Evolutionary conservation across 306 rosid species (phyloP).

Genomic region (Vachellia collinsii): DNA sequence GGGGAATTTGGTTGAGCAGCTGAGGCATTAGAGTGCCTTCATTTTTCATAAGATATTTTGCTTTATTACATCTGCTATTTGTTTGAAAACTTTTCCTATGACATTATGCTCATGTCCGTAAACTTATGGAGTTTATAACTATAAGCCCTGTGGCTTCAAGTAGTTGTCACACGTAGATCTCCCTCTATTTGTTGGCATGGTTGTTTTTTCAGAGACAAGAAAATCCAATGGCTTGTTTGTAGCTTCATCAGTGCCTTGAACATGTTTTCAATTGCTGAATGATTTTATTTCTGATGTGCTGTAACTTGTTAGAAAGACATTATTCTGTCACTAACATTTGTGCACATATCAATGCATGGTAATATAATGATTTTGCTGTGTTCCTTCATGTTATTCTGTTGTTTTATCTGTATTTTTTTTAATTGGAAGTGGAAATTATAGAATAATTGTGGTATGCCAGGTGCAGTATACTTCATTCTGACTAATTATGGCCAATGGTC

Average conservation of each 20-base stretch:
- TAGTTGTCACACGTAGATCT: not conserved
- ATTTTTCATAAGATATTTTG: not conserved
- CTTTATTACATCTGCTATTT: not conserved
- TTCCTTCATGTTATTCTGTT: not conserved
- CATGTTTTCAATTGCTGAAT: not conserved
- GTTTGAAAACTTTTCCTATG: not conserved
- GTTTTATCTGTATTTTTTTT: not conserved
- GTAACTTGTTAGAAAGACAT: not conserved
- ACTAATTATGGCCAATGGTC: conserved; percentile 72
- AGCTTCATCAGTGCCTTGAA: not conserved
- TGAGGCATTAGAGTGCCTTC: not conserved
- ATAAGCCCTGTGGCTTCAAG: not conserved
- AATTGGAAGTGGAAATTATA: not conserved
- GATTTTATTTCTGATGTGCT: not conserved
- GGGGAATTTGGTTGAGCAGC: conserved; percentile 15
- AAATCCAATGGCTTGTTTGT: not conserved
- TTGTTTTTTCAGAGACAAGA: not conserved
- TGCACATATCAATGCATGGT: not conserved
- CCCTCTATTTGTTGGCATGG: not conserved
- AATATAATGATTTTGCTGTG: conserved; percentile 1
- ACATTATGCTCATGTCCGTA: not conserved
- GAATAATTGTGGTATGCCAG: conserved; percentile 34
- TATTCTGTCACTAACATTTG: not conserved
- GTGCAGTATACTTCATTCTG: conserved; percentile 39
- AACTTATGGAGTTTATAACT: not conserved